Evolutionary conservation across 1,284 basidiomycete genomes (phyloP).

Genomic region (Moesziomyces antarcticus): DNA sequence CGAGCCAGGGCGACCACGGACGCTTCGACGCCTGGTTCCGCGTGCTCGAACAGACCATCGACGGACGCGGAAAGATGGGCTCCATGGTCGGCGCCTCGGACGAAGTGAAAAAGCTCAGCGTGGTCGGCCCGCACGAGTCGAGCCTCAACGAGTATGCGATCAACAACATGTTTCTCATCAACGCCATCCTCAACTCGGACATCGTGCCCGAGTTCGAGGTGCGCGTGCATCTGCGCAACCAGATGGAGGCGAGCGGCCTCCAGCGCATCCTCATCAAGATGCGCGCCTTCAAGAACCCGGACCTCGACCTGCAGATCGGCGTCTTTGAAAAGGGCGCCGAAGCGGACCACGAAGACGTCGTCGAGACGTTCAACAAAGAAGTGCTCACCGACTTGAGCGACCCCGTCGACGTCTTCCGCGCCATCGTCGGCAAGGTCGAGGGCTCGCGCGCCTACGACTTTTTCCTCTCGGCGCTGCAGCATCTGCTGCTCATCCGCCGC

Average conservation of each 20-base stretch:
- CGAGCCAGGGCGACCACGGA: constrained; percentile 53
- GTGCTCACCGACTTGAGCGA: constrained; percentile 81
- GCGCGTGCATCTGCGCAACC: constrained; percentile 83
- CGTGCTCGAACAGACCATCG: constrained; percentile 80
- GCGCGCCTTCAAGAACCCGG: constrained; percentile 74
- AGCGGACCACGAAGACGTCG: constrained; percentile 81
- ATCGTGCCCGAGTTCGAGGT: constrained; percentile 73
- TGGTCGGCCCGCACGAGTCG: constrained; percentile 78
- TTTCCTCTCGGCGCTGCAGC: constrained; percentile 90
- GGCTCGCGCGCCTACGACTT: constrained; percentile 84
- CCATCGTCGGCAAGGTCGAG: constrained; percentile 78
- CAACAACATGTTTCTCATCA: constrained; percentile 61
- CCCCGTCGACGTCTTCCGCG: constrained; percentile 87
- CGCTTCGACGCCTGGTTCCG: constrained; percentile 91
- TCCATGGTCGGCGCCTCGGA: constrained; percentile 93
- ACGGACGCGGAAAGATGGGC: constrained; percentile 92
- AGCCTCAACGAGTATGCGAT: constrained; percentile 73
- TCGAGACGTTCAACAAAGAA: constrained; percentile 80
- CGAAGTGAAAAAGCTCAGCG: constrained; percentile 75
- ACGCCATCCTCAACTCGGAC: constrained; percentile 59
- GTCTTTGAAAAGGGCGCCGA: constrained; percentile 78
- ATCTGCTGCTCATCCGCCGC: constrained; percentile 87
- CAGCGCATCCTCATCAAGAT: constrained; percentile 80
- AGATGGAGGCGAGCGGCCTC: constrained; percentile 89
- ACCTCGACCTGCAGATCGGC: constrained; percentile 78